Evolutionary conservation across 2,329 filamentous ascomycete genomes (phyloP), one percentile per base, ranked within the genome.

Genomic region (Fulvia fulva): DNA sequence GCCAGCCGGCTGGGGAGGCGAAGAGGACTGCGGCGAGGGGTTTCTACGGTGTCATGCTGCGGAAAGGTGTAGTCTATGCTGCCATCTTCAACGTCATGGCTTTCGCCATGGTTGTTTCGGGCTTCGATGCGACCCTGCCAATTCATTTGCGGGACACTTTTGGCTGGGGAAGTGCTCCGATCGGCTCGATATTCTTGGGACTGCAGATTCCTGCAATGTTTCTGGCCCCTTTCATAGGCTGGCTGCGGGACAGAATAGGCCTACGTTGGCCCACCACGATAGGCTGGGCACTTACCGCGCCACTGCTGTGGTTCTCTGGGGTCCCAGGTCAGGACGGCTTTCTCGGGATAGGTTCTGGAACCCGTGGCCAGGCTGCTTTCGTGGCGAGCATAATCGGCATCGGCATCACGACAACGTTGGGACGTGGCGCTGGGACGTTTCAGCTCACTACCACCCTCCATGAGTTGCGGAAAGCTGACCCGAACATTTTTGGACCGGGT

Each of bases 161-260:
- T 25, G 60, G 54, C 6, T 64, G 60, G 62, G 55, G 58, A 12
- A 45, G 58, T 28, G 62, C 60, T 23, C 45, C 62, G 1, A 58
- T 59, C 9, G 62, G 62, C 2, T 53, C 57, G 1, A 60, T 65
- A 7, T 65, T 65, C 28, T 56, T 65, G 6, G 61, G 49, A 4
- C 37, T 65, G 5, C 61, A 63, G 26, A 53, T 65, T 11, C 63
- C 63, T 8, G 47, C 49, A 3, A 63, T 65, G 63, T 54, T 58
- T 14, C 22, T 63, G 12, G 52, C 57, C 8, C 58, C 61, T 7
- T 49, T 63, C 4, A 47, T 62, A 14, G 63, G 63, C 12, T 60
- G 59, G 58, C 16, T 65, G 6, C 51, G 57, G 46, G 63, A 65
- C 26, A 59, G 57, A 12, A 51, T 60, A 8, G 63, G 63, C 5